Conservation (phyloP, 768 basidiomycete genomes). For the Boletus reticuloceps region DNA sequence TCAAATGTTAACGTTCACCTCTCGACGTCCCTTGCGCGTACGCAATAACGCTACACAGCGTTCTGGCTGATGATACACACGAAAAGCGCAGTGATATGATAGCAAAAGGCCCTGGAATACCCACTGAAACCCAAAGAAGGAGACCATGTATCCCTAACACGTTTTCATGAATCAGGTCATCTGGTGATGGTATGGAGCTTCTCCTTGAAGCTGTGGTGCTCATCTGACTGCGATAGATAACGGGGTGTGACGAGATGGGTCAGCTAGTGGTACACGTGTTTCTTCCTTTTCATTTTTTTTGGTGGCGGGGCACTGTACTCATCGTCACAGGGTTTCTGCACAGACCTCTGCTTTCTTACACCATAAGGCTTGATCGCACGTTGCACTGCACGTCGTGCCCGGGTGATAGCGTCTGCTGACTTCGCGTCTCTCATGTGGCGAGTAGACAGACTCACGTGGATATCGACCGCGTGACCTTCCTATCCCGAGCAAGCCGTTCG, state of each 20-base stretch:
- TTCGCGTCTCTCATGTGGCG: no score
- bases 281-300: no score
- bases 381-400: no score
- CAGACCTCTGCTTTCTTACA: no score
- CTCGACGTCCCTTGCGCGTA: not conserved
- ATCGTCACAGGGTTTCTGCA: no score
- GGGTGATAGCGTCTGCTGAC: no score
- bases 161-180: constrained; percentile 12
- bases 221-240: constrained; percentile 9
- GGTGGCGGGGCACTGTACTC: no score
- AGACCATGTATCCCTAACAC: constrained; percentile 11
- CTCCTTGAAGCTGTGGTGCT: not conserved
- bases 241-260: not conserved
- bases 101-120: not conserved
- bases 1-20: not conserved
- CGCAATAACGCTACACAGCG: not conserved
- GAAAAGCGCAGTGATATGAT: not conserved
- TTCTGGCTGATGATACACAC: not conserved
- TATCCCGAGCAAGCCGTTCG: not conserved
- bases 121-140: not conserved
- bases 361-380: no score
- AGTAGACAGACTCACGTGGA: no score
- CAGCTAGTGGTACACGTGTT: not conserved
- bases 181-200: not conserved
- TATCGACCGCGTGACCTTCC: not conserved